Base-by-base conservation (phyloP, 345 rosid species). In the Pistacia vera region DNA sequence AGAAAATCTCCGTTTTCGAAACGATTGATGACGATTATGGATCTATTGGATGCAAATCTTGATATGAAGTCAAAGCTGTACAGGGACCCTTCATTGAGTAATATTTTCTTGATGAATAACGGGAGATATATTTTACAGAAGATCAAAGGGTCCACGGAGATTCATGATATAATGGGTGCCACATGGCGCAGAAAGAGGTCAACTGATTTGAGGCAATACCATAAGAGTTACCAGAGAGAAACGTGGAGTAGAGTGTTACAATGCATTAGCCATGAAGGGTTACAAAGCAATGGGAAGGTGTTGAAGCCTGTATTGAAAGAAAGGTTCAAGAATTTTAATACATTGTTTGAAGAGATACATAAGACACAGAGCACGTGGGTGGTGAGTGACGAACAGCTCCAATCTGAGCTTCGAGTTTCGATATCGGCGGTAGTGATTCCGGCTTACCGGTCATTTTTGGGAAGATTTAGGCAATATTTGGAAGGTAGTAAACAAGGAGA, bases 101-200 rank as follows among this genome's bases (percentile, higher is more conserved):
- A 65, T 76, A 87, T 95, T 35, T 93, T 95, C 88, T 77, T 95
- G 82, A 95, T 95, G 99, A 95, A 95, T 79, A 95, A 95, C 33
- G 99, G 96, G 8, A 85, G 95, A 48, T 95, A 91, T 78, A 90
- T 93, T 58, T 59, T 89, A 28, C 94, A 93, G 72, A 92, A 93
- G 86, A 83, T 91, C 68, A 93, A 89, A 77, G 87, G 92, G 3
- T 85, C 98, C 0, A 11, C 57, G 8, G 97, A 93, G 86, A 87
- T 93, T 22, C 83, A 87, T 11, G 86, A 90, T 20, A 81, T 87
- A 80, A 82, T 91, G 83, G 92, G 93, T 1, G 90, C 81, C 30
- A 61, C 84, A 2, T 89, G 94, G 93, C 83, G 88, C 13, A 74
- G 96, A 74, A 90, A 86, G 80, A 78, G 92, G 20, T 91, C 97